Percentiles rank a stretch among this genome's conserved stretches.
These are phyloP conservation scores for Wallacemonas sp. DNA, from an alignment of 208 protist species.

Conservation along the genomic window DNA sequence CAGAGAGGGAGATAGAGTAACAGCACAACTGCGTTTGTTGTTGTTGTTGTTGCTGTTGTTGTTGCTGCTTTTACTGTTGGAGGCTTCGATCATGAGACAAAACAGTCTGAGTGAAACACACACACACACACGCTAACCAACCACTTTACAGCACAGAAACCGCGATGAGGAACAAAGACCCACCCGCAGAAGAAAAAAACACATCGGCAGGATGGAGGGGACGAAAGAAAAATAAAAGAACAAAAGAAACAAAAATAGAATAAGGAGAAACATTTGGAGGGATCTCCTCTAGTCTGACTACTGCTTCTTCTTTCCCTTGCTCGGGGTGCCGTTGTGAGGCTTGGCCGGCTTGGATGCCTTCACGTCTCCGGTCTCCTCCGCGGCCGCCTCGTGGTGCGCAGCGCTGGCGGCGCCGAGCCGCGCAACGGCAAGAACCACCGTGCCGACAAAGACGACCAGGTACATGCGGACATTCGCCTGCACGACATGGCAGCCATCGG, in stretches of 20 bases:
- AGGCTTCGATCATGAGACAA: too few relatives aligned
- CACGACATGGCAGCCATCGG: conserved; percentile 39
- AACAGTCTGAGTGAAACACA: too few relatives aligned
- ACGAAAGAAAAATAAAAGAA: conserved; percentile 3
- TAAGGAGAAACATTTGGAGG: neutral
- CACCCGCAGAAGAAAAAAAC: too few relatives aligned
- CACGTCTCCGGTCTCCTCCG: neutral
- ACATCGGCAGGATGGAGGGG: too few relatives aligned
- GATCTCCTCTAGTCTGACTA: conserved; percentile 13
- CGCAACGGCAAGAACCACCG: conserved; percentile 29
- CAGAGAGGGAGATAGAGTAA: too few relatives aligned
- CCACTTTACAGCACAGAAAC: too few relatives aligned
- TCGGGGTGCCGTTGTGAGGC: neutral
- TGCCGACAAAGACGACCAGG: conserved; percentile 39
- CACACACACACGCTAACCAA: too few relatives aligned
- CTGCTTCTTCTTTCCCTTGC: conserved; percentile 30
- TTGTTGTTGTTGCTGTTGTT: too few relatives aligned
- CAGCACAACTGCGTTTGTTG: too few relatives aligned
- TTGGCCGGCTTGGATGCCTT: neutral
- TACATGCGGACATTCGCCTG: conserved; percentile 55
- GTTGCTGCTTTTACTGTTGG: too few relatives aligned
- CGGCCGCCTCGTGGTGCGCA: neutral
- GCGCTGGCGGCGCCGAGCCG: conserved; percentile 21
- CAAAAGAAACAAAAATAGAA: conserved; percentile 5
- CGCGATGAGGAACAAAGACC: too few relatives aligned